phyloP scores from a whole-genome alignment of 1,284 basidiomycete genomes.

The Boletus semigastroideus region DNA sequence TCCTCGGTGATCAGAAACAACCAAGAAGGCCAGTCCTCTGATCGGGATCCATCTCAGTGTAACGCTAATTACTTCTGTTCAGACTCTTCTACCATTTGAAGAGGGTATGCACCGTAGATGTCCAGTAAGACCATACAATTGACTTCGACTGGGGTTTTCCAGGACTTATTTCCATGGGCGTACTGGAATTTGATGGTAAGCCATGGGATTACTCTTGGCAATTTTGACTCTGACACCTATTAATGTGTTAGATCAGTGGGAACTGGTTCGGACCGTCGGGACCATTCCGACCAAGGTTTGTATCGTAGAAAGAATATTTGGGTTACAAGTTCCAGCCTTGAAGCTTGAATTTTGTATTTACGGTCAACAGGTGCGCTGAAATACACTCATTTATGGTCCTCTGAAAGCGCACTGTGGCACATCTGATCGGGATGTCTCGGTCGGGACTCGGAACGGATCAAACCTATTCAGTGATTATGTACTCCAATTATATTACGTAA shows the following conservation, averaged over 20 bases:
- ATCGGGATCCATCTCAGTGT: not conserved
- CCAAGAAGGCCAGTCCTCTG: conserved; percentile 50
- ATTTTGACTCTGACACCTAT: conserved; percentile 3
- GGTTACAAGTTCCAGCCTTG: not conserved
- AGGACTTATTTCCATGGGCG: conserved; percentile 84
- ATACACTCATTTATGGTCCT: conserved; percentile 12
- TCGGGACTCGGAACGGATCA: conserved; percentile 16
- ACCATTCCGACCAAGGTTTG: conserved; percentile 46
- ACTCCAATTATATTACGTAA: conserved; percentile 9
- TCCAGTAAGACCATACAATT: not conserved
- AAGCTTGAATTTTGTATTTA: not conserved
- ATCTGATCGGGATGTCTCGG: conserved; percentile 11
- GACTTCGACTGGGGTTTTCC: not conserved
- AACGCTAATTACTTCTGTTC: conserved; percentile 8
- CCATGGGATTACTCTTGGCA: not conserved
- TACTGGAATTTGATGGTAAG: conserved; percentile 86
- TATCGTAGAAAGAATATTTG: conserved; percentile 8
- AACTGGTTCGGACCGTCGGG: conserved; percentile 67
- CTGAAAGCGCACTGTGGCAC: not conserved
- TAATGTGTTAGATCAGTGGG: conserved; percentile 51
- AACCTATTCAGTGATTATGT: not conserved
- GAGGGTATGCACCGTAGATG: conserved; percentile 53
- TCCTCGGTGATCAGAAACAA: conserved; percentile 70
- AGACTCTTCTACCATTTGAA: conserved; percentile 90
- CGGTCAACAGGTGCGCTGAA: not conserved